Evolutionary conservation across 371 early-diverging fungal genomes (phyloP).

Genomic region (Apophysomyces variabilis): DNA sequence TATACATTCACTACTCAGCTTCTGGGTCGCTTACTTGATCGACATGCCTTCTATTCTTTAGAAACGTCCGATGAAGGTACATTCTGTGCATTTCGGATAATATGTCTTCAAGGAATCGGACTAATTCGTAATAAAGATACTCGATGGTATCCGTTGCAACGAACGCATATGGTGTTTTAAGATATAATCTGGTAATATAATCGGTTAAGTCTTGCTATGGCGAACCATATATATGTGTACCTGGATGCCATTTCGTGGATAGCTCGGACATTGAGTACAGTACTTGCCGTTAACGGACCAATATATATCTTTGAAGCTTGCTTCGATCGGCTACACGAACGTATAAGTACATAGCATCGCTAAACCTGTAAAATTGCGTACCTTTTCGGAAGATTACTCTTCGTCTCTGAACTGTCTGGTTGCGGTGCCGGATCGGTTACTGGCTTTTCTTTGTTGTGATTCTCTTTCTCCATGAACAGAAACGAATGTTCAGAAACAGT

Average conservation of each 20-base stretch:
- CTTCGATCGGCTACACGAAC: neutral
- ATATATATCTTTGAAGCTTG: neutral
- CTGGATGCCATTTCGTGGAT: neutral
- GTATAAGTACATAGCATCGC: neutral
- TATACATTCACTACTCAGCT: neutral
- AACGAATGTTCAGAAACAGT: neutral
- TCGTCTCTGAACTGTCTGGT: neutral
- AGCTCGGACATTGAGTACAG: neutral
- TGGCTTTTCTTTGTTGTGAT: neutral
- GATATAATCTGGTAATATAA: neutral
- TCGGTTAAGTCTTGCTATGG: neutral
- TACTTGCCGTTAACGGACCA: neutral
- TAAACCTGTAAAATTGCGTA: neutral
- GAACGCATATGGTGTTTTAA: neutral
- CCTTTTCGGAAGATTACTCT: neutral
- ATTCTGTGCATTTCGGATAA: neutral
- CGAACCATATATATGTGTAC: neutral
- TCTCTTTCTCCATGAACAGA: neutral
- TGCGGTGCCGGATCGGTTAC: neutral
- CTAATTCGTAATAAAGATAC: conserved; percentile 1
- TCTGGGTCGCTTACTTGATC: neutral
- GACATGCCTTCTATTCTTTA: neutral
- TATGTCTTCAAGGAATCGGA: neutral
- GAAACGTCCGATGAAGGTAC: neutral
- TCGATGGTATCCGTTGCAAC: neutral